Percentiles rank a stretch among this genome's conserved stretches.
These are phyloP conservation scores for Eudorina sp. DNA, from an alignment of 139 green algal species.

Conservation along the genomic window DNA sequence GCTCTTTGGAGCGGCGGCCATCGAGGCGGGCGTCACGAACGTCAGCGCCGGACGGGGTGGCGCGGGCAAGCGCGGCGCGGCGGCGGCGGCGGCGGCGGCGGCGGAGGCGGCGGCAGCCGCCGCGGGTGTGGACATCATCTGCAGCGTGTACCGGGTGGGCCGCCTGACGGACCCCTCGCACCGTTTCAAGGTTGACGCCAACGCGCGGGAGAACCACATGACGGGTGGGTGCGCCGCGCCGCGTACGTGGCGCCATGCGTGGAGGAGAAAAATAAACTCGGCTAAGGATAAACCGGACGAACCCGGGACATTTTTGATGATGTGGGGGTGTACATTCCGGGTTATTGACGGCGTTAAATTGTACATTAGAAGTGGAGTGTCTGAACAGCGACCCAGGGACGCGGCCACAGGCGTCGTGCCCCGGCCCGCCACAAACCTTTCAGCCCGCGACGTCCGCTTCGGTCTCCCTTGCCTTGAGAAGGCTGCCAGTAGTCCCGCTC, in stretches of 20 bases:
- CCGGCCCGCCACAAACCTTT: no score
- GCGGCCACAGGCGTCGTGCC: no score
- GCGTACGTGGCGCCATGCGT: no score
- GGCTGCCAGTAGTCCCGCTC: no score
- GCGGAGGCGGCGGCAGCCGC: background rate
- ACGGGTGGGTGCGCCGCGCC: conserved; percentile 77
- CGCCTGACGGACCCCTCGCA: conserved; percentile 28
- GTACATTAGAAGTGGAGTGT: no score
- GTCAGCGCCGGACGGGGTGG: background rate
- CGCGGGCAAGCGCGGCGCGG: background rate
- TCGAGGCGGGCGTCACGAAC: background rate
- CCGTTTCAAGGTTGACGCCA: conserved; percentile 82
- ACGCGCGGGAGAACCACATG: conserved; percentile 93
- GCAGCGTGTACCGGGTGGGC: conserved; percentile 54
- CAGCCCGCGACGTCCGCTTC: no score
- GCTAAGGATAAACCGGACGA: no score
- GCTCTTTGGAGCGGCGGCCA: conserved; percentile 79
- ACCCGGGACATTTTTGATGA: no score
- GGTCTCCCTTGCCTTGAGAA: no score
- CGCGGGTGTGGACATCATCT: conserved; percentile 49
- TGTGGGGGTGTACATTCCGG: no score
- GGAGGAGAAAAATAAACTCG: background rate
- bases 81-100: background rate
- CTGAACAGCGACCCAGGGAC: no score
- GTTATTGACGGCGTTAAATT: no score